These are phyloP conservation scores for Trametes polyzona DNA, from an alignment of 1,284 basidiomycete species.

Conservation along the genomic window DNA sequence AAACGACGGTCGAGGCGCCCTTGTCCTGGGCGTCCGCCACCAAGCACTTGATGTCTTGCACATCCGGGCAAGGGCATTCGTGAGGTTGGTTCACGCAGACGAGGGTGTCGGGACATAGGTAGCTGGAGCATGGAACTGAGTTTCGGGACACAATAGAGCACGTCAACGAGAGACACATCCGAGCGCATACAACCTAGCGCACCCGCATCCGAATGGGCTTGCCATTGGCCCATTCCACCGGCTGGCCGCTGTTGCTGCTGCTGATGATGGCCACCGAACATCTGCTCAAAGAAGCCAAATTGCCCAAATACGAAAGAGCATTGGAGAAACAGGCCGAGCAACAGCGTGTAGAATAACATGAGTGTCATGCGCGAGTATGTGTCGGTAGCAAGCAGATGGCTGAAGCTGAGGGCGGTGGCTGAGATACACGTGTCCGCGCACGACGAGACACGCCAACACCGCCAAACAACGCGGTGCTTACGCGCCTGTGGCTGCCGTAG, in stretches of 20 bases:
- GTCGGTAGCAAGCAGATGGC: background rate
- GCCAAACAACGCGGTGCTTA: slow-evolving; percentile 23
- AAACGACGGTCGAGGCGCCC: slow-evolving; percentile 42
- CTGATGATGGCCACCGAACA: slow-evolving; percentile 60
- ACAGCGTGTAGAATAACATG: slow-evolving; percentile 16
- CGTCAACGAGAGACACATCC: background rate
- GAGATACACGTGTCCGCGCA: slow-evolving; percentile 14
- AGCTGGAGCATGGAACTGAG: slow-evolving; percentile 41
- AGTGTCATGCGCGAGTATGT: too few species aligned
- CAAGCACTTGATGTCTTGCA: slow-evolving; percentile 47
- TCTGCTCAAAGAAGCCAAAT: slow-evolving; percentile 67
- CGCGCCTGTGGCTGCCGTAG: background rate
- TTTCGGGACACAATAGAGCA: background rate
- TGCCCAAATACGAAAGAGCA: slow-evolving; percentile 42
- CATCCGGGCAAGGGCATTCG: slow-evolving; percentile 48
- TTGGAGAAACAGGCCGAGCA: slow-evolving; percentile 13
- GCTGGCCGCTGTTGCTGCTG: slow-evolving; percentile 37
- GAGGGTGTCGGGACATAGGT: slow-evolving; percentile 46
- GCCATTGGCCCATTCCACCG: slow-evolving; percentile 50
- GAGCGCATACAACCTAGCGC: slow-evolving; percentile 12
- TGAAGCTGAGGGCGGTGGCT: background rate
- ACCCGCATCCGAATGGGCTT: slow-evolving; percentile 54
- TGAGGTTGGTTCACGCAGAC: slow-evolving; percentile 42
- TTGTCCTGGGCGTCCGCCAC: slow-evolving; percentile 42
- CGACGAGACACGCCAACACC: slow-evolving; percentile 14